Conservation (phyloP, 331 rosid genomes). For the Acacia concinna region DNA sequence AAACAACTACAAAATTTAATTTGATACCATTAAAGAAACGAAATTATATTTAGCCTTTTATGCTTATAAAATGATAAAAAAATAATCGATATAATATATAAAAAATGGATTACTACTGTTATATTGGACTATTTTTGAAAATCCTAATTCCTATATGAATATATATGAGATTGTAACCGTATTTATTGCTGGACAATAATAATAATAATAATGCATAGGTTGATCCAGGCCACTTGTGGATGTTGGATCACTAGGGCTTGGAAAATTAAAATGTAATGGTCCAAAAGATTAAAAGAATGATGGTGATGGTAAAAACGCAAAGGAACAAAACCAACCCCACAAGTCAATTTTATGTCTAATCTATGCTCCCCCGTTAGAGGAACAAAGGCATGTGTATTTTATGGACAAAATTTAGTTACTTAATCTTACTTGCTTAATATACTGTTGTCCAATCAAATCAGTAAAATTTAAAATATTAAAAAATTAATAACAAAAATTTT, state of each 20-base stretch:
- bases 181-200: neutral
- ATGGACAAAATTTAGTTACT: neutral
- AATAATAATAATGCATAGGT: neutral
- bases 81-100: no score
- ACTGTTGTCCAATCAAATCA: neutral
- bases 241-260: neutral
- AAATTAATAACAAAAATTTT: neutral
- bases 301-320: neutral
- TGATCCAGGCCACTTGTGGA: neutral
- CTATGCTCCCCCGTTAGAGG: neutral
- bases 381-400: neutral
- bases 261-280: neutral
- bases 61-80: neutral
- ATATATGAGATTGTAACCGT: neutral
- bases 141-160: neutral
- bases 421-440: neutral
- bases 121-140: neutral
- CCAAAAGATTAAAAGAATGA: neutral
- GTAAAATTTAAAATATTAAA: neutral
- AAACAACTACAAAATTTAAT: neutral
- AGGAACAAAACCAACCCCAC: neutral
- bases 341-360: slow-evolving; percentile 25
- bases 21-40: neutral
- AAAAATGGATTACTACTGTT: neutral
- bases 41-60: neutral